A percentile compares a stretch with the other conserved stretches of the same genome.
These are phyloP conservation scores for Trametes cubensis DNA, from an alignment of 768 basidiomycete genomes.

Conservation along the genomic window DNA sequence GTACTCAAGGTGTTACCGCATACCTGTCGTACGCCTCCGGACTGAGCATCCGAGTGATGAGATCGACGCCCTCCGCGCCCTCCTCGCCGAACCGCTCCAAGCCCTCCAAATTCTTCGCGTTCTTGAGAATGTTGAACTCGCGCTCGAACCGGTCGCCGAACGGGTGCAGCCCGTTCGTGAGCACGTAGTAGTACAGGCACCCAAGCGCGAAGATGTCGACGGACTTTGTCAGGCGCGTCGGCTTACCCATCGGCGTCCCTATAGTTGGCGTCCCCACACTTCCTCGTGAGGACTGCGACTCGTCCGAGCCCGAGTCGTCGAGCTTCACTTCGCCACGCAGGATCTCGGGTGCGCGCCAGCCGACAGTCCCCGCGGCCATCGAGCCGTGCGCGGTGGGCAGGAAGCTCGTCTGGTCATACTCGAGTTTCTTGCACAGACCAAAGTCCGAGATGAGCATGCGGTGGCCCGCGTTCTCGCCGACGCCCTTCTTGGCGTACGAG, in stretches of 20 bases:
- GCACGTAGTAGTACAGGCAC: slow-evolving; percentile 91
- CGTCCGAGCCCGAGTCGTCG: slow-evolving; percentile 70
- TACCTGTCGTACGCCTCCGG: slow-evolving; percentile 77
- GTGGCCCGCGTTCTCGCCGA: slow-evolving; percentile 49
- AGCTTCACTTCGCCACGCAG: slow-evolving; percentile 91
- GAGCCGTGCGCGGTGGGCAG: slow-evolving; percentile 89
- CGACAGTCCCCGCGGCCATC: slow-evolving; percentile 90
- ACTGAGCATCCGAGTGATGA: slow-evolving; percentile 80
- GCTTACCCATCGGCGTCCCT: slow-evolving; percentile 43
- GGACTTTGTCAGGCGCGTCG: slow-evolving; percentile 84
- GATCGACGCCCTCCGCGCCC: slow-evolving; percentile 83
- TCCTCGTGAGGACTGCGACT: slow-evolving; percentile 67
- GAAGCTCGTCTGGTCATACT: slow-evolving; percentile 95
- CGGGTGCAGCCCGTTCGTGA: slow-evolving; percentile 90
- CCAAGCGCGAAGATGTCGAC: slow-evolving; percentile 97
- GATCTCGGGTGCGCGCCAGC: slow-evolving; percentile 98
- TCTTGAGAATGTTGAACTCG: slow-evolving; percentile 91
- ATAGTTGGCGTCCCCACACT: slow-evolving; percentile 55
- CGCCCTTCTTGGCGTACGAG: slow-evolving; percentile 64
- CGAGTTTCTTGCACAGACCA: slow-evolving; percentile 93
- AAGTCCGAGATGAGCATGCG: slow-evolving; percentile 97
- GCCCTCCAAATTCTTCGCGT: slow-evolving; percentile 67
- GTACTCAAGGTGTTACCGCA: slow-evolving; percentile 31
- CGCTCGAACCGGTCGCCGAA: slow-evolving; percentile 92
- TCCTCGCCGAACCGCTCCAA: slow-evolving; percentile 89